phyloP scores from a whole-genome alignment of 2,329 filamentous ascomycete genomes.

The Colletotrichum orchidophilum region DNA sequence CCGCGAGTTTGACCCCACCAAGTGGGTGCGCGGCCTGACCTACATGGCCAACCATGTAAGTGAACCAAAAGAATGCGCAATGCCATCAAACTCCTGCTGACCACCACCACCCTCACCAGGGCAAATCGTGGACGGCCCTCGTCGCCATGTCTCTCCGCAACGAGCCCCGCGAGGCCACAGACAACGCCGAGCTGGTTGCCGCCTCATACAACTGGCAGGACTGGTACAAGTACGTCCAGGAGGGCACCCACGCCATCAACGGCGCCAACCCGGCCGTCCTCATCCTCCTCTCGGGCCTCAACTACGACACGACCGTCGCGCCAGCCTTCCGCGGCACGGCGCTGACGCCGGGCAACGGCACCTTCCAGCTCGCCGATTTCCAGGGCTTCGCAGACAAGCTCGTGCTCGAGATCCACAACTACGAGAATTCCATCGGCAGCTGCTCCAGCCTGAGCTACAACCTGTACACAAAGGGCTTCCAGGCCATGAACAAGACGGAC shows the following conservation, averaged over 20 bases:
- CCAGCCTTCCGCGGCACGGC: constrained; percentile 59
- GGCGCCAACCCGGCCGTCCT: constrained; percentile 59
- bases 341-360: constrained; percentile 55
- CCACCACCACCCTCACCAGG: constrained; percentile 41
- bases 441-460: constrained; percentile 57
- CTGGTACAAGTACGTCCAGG: constrained; percentile 62
- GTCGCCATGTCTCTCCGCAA: constrained; percentile 63
- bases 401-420: constrained; percentile 70
- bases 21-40: constrained; percentile 67
- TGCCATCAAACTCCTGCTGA: neutral
- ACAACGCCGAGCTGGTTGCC: constrained; percentile 43
- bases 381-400: constrained; percentile 61
- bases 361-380: constrained; percentile 58
- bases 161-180: constrained; percentile 58
- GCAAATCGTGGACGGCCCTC: constrained; percentile 57
- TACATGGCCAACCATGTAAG: constrained; percentile 69
- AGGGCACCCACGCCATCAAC: constrained; percentile 60
- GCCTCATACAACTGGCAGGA: constrained; percentile 63
- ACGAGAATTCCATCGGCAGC: constrained; percentile 58
- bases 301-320: constrained; percentile 64
- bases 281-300: constrained; percentile 68
- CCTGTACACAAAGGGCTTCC: constrained; percentile 62
- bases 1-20: constrained; percentile 63
- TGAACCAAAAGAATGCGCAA: too few species aligned
- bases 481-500: constrained; percentile 54